phyloP scores from a whole-genome alignment of 345 rosid genomes.

The Eucalyptus regnans region DNA sequence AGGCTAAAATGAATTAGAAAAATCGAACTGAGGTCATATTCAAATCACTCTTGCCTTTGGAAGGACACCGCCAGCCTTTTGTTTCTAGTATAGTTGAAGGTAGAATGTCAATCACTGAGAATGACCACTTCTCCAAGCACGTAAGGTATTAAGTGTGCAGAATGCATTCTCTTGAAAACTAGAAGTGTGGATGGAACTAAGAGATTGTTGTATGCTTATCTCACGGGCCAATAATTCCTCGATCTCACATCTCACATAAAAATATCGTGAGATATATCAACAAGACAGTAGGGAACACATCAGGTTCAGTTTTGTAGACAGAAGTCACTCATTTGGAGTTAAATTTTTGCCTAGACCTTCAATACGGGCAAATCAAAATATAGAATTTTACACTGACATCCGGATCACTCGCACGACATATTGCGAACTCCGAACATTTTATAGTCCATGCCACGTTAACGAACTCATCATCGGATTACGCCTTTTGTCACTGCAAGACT shows the following conservation, averaged over 20 bases:
- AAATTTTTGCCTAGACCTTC: not conserved
- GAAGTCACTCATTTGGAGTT: not conserved
- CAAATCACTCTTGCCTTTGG: not conserved
- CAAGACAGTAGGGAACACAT: not conserved
- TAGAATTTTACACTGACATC: not conserved
- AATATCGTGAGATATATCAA: not conserved
- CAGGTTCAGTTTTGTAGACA: not conserved
- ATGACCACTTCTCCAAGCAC: not conserved
- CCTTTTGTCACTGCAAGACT: no score
- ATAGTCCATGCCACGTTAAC: no score
- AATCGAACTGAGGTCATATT: not conserved
- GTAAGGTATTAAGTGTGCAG: not conserved
- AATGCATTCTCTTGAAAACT: not conserved
- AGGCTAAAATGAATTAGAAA: not conserved
- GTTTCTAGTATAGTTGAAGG: not conserved
- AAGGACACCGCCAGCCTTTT: not conserved
- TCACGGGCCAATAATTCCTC: not conserved
- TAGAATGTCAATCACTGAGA: not conserved
- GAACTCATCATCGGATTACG: rapidly evolving
- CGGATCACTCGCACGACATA: no score
- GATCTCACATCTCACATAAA: not conserved
- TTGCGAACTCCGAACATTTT: no score
- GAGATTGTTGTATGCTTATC: not conserved
- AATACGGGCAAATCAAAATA: not conserved
- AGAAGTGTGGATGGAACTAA: not conserved